Evolutionary conservation across 2,329 filamentous ascomycete genomes (phyloP).

Genomic region (Aspergillus thermomutatus): DNA sequence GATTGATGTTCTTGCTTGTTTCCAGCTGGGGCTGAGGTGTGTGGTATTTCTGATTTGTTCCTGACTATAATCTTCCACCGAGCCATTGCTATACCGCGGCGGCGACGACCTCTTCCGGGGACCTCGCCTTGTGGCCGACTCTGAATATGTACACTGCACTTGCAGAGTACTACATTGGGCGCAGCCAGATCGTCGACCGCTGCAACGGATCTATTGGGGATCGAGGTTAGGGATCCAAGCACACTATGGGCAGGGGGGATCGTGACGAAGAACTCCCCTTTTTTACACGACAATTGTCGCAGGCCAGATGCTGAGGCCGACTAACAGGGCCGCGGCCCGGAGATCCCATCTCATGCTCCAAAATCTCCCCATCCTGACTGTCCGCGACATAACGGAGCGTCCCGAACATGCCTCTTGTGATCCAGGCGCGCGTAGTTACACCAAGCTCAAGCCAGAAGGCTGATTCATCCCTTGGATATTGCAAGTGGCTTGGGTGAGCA

Average conservation of each 20-base stretch:
- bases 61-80: too few species aligned
- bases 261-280: too few species aligned
- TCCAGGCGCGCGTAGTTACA: not conserved
- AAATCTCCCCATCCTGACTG: not conserved
- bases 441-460: too few species aligned
- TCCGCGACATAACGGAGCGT: not conserved
- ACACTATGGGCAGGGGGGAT: not conserved
- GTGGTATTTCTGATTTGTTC: too few species aligned
- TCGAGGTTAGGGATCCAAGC: not conserved
- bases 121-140: too few species aligned
- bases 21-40: too few species aligned
- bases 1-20: too few species aligned
- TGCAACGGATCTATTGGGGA: conserved; percentile 2
- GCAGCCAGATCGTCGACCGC: conserved; percentile 1
- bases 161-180: not conserved
- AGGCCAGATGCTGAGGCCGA: not conserved
- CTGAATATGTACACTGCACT: too few species aligned
- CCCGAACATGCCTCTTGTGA: not conserved
- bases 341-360: not conserved
- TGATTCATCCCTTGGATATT: too few species aligned
- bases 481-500: too few species aligned
- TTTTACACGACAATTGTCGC: not conserved
- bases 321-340: not conserved
- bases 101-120: too few species aligned
- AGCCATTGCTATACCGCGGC: too few species aligned